Evolutionary conservation across 331 rosid species (phyloP), one percentile per base, ranked within the genome.

Genomic region (Acacia concinna): DNA sequence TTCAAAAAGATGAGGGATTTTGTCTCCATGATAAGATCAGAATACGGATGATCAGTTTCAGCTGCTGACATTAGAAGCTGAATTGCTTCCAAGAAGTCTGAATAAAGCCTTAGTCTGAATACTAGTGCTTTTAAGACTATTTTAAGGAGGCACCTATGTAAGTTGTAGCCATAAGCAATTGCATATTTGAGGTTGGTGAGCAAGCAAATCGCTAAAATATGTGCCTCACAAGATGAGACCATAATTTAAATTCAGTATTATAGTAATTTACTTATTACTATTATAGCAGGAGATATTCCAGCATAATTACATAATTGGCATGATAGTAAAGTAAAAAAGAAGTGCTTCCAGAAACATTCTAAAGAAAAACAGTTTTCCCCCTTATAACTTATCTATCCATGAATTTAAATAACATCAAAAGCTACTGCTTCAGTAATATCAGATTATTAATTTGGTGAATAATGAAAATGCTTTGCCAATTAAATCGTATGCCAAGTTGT

Each of bases 381-480:
- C n/a, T 1, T 12, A 9, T 25, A 51, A 65, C 40, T 38, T 28
- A 66, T 25, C 32, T 56, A 32, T 35, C 51, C 43, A 66, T 17
- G 23, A 68, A 56, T 68, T 68, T 56, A 30, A 28, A 21, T 4
- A 12, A 59, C 6, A 8, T 57, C 3, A 57, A 57, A 23, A 57
- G 64, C 20, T 8, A 59, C 8, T 27, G 20, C 20, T 59, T 59
- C 66, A 27, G 27, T 18, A 25, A 25, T 57, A 57, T 27, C 67
- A 75, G 69, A 73, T 28, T 11, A 51, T 5, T 51, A 51, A 51
- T 56, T 56, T 37, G 43, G 71, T 60, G 57, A 59, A 60, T 76
- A 80, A 68, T 65, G 52, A 73, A 37, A 73, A 81, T 47, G 20
- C 71, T 46, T 28, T n/a, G 62, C 66, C 71, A 81, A 78, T 12